Percentiles rank a stretch among this genome's conserved stretches.
These are phyloP conservation scores for Jackrogersella multiformis DNA, from an alignment of 495 filamentous ascomycete genomes.

Conservation along the genomic window DNA sequence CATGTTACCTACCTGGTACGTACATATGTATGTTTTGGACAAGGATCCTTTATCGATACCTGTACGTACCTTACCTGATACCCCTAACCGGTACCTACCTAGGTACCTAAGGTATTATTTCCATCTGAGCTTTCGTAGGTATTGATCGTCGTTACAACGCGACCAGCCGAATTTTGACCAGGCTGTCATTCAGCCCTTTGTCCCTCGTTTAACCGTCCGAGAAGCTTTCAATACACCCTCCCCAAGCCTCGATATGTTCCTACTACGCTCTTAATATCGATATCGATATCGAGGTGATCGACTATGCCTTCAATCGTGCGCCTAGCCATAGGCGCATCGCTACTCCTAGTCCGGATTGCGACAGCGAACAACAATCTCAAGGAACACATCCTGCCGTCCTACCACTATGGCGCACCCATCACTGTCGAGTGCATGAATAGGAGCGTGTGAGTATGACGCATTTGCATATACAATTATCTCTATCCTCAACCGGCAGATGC, in stretches of 20 bases:
- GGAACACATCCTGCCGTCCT: conserved; percentile 53
- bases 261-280: conserved; percentile 13
- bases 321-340: conserved; percentile 30
- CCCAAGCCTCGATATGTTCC: conserved; percentile 28
- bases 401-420: conserved; percentile 60
- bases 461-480: too few species aligned
- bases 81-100: too few species aligned
- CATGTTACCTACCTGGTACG: background rate
- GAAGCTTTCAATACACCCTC: conserved; percentile 10
- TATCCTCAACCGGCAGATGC: too few species aligned
- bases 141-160: conserved; percentile 4
- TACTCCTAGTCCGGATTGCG: conserved; percentile 17
- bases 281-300: conserved; percentile 10
- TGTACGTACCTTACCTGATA: too few species aligned
- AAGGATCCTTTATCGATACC: too few species aligned
- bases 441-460: conserved; percentile 55
- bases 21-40: background rate
- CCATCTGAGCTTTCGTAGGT: too few species aligned
- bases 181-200: conserved; percentile 37
- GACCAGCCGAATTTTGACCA: conserved; percentile 24
- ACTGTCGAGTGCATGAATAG: conserved; percentile 65
- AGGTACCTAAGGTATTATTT: too few species aligned
- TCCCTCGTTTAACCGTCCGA: conserved; percentile 16
- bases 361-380: conserved; percentile 31
- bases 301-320: conserved; percentile 34